Evolutionary conservation across 306 rosid genomes (phyloP).

Genomic region (Elaeagnus macrophylla): DNA sequence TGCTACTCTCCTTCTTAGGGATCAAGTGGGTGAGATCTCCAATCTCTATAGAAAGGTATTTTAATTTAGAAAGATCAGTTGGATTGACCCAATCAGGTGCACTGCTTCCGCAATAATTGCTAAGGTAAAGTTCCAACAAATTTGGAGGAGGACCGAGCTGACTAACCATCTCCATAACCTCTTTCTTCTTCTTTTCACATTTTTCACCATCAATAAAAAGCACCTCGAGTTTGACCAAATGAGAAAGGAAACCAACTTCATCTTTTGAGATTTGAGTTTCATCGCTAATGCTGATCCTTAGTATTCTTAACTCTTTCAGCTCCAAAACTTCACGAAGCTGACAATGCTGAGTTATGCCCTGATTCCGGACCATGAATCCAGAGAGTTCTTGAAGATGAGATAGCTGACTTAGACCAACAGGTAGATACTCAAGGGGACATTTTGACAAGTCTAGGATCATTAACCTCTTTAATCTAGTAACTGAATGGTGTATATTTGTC

Average conservation of each 20-base stretch:
- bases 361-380: slow-evolving; percentile 1
- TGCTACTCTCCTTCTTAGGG: background rate
- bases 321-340: slow-evolving; percentile 1
- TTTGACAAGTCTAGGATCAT: slow-evolving; percentile 1
- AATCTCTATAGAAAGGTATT: slow-evolving; percentile 12
- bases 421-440: slow-evolving; percentile 10
- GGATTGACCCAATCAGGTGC: slow-evolving; percentile 19
- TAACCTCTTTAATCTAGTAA: slow-evolving; percentile 9
- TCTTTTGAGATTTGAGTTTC: background rate
- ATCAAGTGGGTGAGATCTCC: background rate
- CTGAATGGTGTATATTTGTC: slow-evolving; percentile 4
- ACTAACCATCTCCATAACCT: background rate
- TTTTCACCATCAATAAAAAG: background rate
- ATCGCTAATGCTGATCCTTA: slow-evolving; percentile 3
- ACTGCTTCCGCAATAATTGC: background rate
- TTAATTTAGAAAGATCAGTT: background rate
- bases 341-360: background rate
- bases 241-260: background rate
- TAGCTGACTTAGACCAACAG: slow-evolving; percentile 2
- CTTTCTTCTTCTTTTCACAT: background rate
- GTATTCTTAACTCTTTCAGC: slow-evolving; percentile 2
- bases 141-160: slow-evolving; percentile 1
- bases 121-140: slow-evolving; percentile 11
- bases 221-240: background rate
- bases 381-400: slow-evolving; percentile 14